Percentiles rank a stretch among this genome's conserved stretches.
These are phyloP conservation scores for Dryadomyces sulphureus DNA, from an alignment of 2,329 filamentous ascomycete species.

Conservation along the genomic window DNA sequence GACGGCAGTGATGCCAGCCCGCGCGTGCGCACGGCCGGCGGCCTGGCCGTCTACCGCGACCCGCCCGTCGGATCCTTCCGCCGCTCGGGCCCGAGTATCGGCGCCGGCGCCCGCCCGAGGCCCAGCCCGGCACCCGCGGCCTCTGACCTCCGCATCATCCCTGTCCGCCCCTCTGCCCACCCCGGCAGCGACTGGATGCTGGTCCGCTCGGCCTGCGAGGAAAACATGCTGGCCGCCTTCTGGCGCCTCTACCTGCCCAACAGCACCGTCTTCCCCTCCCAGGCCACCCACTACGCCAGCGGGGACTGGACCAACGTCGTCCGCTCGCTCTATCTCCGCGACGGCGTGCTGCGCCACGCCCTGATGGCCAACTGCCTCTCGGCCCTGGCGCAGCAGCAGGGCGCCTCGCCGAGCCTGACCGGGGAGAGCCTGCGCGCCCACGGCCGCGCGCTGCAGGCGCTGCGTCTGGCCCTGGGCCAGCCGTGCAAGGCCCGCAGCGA, in stretches of 20 bases:
- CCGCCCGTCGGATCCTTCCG: background rate
- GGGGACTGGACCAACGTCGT: conserved; percentile 12
- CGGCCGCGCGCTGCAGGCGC: conserved; percentile 10
- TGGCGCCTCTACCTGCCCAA: conserved; percentile 12
- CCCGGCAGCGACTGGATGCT: conserved; percentile 4
- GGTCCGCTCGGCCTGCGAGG: conserved; percentile 5
- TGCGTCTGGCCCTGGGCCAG: conserved; percentile 8
- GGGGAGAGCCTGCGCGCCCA: conserved; percentile 10
- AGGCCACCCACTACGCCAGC: conserved; percentile 6
- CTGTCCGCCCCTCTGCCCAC: background rate
- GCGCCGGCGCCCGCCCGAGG: no score
- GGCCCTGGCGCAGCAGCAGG: conserved; percentile 5
- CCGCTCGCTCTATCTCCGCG: conserved; percentile 8
- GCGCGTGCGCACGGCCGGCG: background rate
- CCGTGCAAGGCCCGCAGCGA: conserved; percentile 9
- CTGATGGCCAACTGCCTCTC: conserved; percentile 11
- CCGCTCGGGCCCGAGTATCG: no score
- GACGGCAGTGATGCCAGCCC: no score
- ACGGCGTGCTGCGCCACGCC: conserved; percentile 9
- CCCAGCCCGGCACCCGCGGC: no score
- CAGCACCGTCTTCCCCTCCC: conserved; percentile 6
- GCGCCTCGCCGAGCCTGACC: conserved; percentile 6
- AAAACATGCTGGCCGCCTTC: conserved; percentile 8
- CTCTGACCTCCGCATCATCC: conserved; percentile 6
- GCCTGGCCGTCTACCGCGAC: background rate